Evolutionary conservation across 768 basidiomycete species (phyloP).

Genomic region (Termitomyces sp.): DNA sequence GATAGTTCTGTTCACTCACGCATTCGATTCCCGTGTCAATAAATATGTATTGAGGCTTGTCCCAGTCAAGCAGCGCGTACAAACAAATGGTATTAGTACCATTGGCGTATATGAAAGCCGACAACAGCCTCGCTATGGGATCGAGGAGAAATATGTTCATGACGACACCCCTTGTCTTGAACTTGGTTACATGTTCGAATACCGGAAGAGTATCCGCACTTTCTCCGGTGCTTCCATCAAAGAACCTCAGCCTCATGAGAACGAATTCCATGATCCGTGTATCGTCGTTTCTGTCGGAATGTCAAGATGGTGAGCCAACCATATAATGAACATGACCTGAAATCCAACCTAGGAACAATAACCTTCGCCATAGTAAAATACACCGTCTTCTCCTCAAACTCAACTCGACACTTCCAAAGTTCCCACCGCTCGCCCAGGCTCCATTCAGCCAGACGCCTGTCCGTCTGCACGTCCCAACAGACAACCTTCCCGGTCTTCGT

Average conservation of each 20-base stretch:
- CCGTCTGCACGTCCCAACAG: constrained; percentile 70
- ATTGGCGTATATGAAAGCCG: constrained; percentile 66
- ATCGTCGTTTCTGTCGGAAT: constrained; percentile 46
- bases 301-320: constrained; percentile 5
- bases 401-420: constrained; percentile 76
- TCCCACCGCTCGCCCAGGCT: constrained; percentile 63
- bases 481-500: constrained; percentile 75
- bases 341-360: constrained; percentile 46
- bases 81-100: constrained; percentile 52
- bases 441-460: constrained; percentile 66
- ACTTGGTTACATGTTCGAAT: constrained; percentile 60
- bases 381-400: constrained; percentile 67
- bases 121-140: constrained; percentile 54
- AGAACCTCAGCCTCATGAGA: constrained; percentile 65
- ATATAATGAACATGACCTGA: neutral
- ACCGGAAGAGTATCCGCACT: constrained; percentile 36
- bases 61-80: constrained; percentile 67
- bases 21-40: constrained; percentile 73
- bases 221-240: constrained; percentile 42
- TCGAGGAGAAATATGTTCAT: constrained; percentile 80
- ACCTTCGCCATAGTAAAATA: constrained; percentile 77
- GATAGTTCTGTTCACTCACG: constrained; percentile 38
- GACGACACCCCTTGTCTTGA: constrained; percentile 63
- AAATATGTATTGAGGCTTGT: constrained; percentile 62
- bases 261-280: constrained; percentile 68